A percentile compares a stretch with the other conserved stretches of the same genome.
Evolutionary conservation across 1,139 yeast genomes (phyloP).

Genomic region (Hyphopichia wangnamkhiaoensis): DNA sequence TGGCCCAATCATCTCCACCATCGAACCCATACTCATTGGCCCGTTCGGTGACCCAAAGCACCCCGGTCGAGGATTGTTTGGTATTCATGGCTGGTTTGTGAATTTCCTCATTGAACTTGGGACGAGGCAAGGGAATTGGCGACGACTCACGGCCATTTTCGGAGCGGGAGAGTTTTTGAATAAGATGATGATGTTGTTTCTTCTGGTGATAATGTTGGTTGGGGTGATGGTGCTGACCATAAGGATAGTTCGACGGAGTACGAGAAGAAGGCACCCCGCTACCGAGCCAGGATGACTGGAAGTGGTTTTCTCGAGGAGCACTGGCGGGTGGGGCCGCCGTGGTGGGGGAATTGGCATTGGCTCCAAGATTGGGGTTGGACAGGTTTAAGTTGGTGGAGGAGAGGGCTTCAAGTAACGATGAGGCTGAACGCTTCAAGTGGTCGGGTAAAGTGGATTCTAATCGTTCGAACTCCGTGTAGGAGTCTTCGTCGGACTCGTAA

Average conservation of each 20-base stretch:
- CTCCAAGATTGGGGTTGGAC: conserved; percentile 5
- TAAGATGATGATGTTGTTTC: conserved; percentile 22
- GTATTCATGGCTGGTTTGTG: conserved; percentile 65
- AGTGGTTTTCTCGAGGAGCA: conserved; percentile 16
- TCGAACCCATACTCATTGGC: conserved; percentile 62
- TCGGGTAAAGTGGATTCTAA: conserved; percentile 50
- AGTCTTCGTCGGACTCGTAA: conserved; percentile 26
- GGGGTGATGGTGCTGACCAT: conserved; percentile 13
- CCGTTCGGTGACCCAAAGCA: conserved; percentile 68
- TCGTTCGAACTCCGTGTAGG: conserved; percentile 40
- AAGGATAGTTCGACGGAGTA: conserved; percentile 11
- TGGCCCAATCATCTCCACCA: conserved; percentile 58
- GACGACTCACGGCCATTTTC: conserved; percentile 43
- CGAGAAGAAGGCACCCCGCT: conserved; percentile 24
- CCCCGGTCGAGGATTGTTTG: conserved; percentile 66
- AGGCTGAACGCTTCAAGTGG: conserved; percentile 40
- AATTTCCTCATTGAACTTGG: conserved; percentile 45
- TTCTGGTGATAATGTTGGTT: conserved; percentile 10
- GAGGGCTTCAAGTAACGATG: conserved; percentile 40
- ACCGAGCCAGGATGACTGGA: conserved; percentile 14
- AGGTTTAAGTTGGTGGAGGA: conserved; percentile 14
- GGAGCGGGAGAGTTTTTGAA: conserved; percentile 31
- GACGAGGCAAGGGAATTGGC: conserved; percentile 56
- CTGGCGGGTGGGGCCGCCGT: no score
- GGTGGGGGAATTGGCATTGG: no score